These are phyloP conservation scores for Hygrophorus russula DNA, from an alignment of 768 basidiomycete species.

Conservation along the genomic window DNA sequence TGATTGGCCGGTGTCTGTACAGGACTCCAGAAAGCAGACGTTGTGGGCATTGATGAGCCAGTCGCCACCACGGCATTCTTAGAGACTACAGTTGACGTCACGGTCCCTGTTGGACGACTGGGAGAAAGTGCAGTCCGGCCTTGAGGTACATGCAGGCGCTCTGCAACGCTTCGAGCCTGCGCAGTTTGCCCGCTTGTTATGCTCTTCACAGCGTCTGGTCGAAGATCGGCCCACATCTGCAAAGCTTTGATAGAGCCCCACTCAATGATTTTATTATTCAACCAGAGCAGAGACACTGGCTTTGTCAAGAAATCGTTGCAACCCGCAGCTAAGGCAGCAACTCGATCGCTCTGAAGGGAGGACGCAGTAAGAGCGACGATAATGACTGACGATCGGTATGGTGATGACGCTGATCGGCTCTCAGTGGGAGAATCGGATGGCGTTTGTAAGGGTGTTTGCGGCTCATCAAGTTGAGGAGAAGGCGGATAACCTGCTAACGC, in stretches of 20 bases:
- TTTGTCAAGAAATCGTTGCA: conserved; percentile 99
- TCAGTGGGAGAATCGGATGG: conserved; percentile 46
- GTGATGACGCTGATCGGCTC: conserved; percentile 39
- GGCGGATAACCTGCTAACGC: conserved; percentile 59
- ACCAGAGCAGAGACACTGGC: conserved; percentile 89
- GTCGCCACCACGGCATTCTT: conserved; percentile 1
- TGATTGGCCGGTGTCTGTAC: conserved; percentile 10
- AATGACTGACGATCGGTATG: conserved; percentile 89
- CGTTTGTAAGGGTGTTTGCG: conserved; percentile 20
- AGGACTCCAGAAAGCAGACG: conserved; percentile 8
- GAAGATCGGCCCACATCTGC: conserved; percentile 84
- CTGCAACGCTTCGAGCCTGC: conserved; percentile 33
- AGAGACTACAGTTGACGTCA: not conserved
- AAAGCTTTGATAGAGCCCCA: conserved; percentile 97
- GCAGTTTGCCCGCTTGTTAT: conserved; percentile 28
- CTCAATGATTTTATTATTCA: conserved; percentile 97
- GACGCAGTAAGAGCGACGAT: conserved; percentile 99
- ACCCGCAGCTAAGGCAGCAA: conserved; percentile 93
- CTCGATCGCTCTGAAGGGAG: conserved; percentile 88
- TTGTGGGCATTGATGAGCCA: conserved; percentile 4
- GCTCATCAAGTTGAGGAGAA: conserved; percentile 48
- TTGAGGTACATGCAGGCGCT: conserved; percentile 33
- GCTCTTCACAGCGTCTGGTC: conserved; percentile 39
- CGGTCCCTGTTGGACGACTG: conserved; percentile 9
- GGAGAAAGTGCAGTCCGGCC: conserved; percentile 21